Base-by-base conservation (phyloP, 768 basidiomycete genomes). In the Mycena indigotica region DNA sequence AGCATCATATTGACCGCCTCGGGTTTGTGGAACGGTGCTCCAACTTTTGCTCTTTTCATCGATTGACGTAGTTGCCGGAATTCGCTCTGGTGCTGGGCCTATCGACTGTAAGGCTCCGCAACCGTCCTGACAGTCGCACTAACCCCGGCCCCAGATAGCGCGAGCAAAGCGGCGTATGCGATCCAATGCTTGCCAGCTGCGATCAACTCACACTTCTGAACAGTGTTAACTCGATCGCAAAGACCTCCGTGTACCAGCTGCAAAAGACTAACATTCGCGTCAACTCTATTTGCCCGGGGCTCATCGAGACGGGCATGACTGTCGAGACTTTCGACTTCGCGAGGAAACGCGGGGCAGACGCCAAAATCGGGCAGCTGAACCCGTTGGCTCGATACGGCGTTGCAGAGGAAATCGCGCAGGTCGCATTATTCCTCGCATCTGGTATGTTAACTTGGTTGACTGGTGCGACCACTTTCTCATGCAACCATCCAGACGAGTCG, bases 221-320 rank as follows among this genome's bases (percentile, higher is more conserved):
- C 60, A 94, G 91, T 12, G 94, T 97, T 23, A 93, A 93, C 69
- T 92, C 86, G 44, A 85, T 96, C 64, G 95, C 93, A 6, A 84
- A 92, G 67, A 95, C 90, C 13, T 48, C 46, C 24, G 25, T 48
- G 10, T 48, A 48, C 19, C 46, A 48, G 46, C 25, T 48, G 46
- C 46, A 87, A 62, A 88, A 81, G 68, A 87, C 85, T 1, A 89
- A 93, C 71, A 82, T 98, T 62, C 90, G 95, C 44, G 88, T 97
- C 61, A 96, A 94, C 41, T 44, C 41, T 23, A 44, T 44, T 71
- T 95, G 93, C 67, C 95, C 95, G 4, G 95, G 94, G 13, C 74
- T 97, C 56, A 93, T 97, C 66, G 91, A 96, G 76, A 98, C 95
- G 8, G 90, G 87, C 50, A 97, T 98, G 93, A 95, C 95, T 2